Evolutionary conservation across 345 rosid genomes (phyloP).

Genomic region (Streptanthus diversifolius): DNA sequence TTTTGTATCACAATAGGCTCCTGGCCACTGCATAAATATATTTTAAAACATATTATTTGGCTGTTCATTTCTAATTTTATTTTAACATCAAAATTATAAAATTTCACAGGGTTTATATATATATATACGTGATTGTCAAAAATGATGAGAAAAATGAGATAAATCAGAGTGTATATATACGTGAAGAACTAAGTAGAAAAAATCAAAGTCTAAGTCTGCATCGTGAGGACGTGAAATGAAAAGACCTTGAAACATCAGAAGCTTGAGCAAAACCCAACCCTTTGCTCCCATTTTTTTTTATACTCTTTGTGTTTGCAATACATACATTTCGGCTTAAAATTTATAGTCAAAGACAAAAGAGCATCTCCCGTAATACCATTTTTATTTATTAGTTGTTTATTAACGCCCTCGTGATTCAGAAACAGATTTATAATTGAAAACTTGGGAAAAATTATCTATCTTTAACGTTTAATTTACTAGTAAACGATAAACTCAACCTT

Average conservation of each 20-base stretch:
- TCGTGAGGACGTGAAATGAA: slow-evolving; percentile 39
- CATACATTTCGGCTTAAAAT: background rate
- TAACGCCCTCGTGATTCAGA: background rate
- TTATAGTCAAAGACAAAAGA: slow-evolving; percentile 3
- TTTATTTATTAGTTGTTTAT: background rate
- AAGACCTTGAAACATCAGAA: slow-evolving; percentile 45
- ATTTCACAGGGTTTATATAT: background rate
- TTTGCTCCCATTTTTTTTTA: slow-evolving; percentile 13
- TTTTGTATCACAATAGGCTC: slow-evolving; percentile 70
- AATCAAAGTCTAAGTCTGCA: slow-evolving; percentile 62
- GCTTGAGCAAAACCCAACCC: slow-evolving; percentile 24
- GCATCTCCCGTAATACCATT: background rate
- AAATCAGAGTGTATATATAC: slow-evolving; percentile 16
- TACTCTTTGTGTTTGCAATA: background rate
- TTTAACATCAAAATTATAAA: background rate
- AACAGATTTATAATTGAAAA: too few relatives aligned
- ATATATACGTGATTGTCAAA: too few relatives aligned
- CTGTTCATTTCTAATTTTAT: background rate
- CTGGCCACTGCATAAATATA: slow-evolving; percentile 68
- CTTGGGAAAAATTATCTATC: too few relatives aligned
- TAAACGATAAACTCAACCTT: background rate
- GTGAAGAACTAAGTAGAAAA: slow-evolving; percentile 87
- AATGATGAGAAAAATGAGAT: background rate
- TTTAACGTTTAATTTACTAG: background rate
- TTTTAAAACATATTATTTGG: background rate